Conservation (phyloP, 1,284 basidiomycete genomes). For the Trichosporon coremiiforme region DNA sequence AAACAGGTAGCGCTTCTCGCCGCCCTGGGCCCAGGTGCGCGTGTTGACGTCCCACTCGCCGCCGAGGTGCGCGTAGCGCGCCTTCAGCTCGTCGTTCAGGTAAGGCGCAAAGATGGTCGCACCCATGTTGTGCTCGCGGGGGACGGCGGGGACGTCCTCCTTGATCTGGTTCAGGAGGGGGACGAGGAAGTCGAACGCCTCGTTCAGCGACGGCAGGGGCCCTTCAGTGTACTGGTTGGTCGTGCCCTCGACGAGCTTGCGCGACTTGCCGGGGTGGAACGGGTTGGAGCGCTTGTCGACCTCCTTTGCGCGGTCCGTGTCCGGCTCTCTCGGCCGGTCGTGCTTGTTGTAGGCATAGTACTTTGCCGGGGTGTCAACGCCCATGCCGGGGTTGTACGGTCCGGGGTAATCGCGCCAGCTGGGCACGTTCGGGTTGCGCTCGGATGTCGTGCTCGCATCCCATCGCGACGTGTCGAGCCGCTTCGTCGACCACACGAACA, state of each 20-base stretch:
- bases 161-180: slow-evolving; percentile 46
- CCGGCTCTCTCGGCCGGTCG: slow-evolving; percentile 9
- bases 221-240: slow-evolving; percentile 37
- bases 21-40: slow-evolving; percentile 36
- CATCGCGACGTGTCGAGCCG: slow-evolving; percentile 6
- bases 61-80: slow-evolving; percentile 45
- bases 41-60: slow-evolving; percentile 40
- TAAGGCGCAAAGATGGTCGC: slow-evolving; percentile 47
- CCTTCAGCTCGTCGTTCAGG: slow-evolving; percentile 41
- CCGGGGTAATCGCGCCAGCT: slow-evolving; percentile 16
- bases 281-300: slow-evolving; percentile 18
- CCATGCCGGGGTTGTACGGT: slow-evolving; percentile 8
- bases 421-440: background rate
- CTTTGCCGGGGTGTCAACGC: background rate
- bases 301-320: background rate
- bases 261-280: slow-evolving; percentile 34
- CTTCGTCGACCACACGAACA: slow-evolving; percentile 13
- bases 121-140: slow-evolving; percentile 47
- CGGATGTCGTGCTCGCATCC: slow-evolving; percentile 1
- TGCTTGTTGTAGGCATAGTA: slow-evolving; percentile 13
- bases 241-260: slow-evolving; percentile 29
- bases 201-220: slow-evolving; percentile 42
- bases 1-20: slow-evolving; percentile 43
- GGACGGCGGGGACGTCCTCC: slow-evolving; percentile 34
- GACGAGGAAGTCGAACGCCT: slow-evolving; percentile 44